Evolutionary conservation across 2,329 filamentous ascomycete genomes (phyloP), one percentile per base, ranked within the genome.

Genomic region (Fusarium tupiense): DNA sequence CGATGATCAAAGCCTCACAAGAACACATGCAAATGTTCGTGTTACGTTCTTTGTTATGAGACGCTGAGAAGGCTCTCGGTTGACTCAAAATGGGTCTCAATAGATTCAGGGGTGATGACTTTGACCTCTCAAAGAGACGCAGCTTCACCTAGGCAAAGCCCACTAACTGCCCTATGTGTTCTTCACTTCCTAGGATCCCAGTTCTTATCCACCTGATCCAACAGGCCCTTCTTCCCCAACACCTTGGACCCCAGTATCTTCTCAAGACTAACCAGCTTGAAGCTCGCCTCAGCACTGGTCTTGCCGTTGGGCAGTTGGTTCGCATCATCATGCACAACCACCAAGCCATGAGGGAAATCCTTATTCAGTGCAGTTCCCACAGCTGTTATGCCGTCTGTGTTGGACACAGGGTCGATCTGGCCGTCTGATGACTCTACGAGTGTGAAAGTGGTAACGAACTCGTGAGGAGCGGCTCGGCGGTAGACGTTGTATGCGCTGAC

Each of bases 401-500:
- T 89, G 20, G 84, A 86, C 10, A 89, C 87, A 10, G 81, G 82
- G 57, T 89, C 88, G 29, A 89, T 80, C 6, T 81, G 79, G 1
- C 81, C 84, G 41, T 84, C 80, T 1, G 78, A 72, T 7, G 86
- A 85, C 7, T 81, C 81, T 1, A 83, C 80, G 26, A 88, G 82
- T 0, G 86, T 87, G 46, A 88, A 88, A 0, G 85, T 87, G 62
- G 83, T 80, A 7, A 89, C 84, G 59, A 84, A 88, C 8, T 85
- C 81, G 75, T 89, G 86, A 8, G 87, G 87, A 2, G 81, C 79
- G 4, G 83, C 84, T 12, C 87, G 83, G 11, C 83, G 82, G 78
- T 89, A 88, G 44, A 89, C 81, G 57, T 87, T 85, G 75, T 87
- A 89, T 3, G 86, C 84, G 64, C 86, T 88, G 38, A 88, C 86